A percentile compares a stretch with the other conserved stretches of the same genome.
Evolutionary conservation across 2,329 filamentous ascomycete species (phyloP).

Genomic region (Elsinoe perseae): DNA sequence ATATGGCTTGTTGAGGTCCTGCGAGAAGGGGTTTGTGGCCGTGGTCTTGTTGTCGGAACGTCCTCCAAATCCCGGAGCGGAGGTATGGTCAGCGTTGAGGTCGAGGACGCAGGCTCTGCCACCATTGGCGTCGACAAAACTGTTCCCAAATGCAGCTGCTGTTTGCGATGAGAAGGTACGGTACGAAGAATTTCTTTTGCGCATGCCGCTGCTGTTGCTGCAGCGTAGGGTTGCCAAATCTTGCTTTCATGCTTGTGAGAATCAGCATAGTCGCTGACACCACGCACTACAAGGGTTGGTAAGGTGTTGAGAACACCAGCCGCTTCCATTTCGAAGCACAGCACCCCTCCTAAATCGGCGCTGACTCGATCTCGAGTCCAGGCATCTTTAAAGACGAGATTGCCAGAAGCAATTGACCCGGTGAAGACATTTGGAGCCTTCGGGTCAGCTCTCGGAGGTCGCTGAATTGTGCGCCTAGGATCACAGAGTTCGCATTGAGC

Average conservation of each 20-base stretch:
- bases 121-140: background rate
- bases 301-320: slow-evolving; percentile 10
- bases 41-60: background rate
- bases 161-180: background rate
- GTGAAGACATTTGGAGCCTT: slow-evolving; percentile 18
- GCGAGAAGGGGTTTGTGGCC: background rate
- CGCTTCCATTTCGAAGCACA: slow-evolving; percentile 19
- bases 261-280: slow-evolving; percentile 16
- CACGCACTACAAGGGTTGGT: slow-evolving; percentile 11
- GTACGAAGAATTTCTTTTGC: background rate
- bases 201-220: slow-evolving; percentile 5
- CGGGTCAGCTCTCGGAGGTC: background rate
- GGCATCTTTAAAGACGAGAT: slow-evolving; percentile 22
- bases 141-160: background rate
- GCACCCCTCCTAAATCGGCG: background rate
- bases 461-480: background rate
- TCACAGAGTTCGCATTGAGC: background rate
- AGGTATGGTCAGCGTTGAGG: background rate
- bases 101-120: background rate
- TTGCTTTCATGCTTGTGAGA: slow-evolving; percentile 16
- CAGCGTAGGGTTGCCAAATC: slow-evolving; percentile 14
- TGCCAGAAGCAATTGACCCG: slow-evolving; percentile 24
- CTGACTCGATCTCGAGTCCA: slow-evolving; percentile 12
- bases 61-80: too few relatives aligned
- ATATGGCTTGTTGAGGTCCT: background rate